phyloP scores from a whole-genome alignment of 371 early-diverging fungal genomes.

The Zychaea mexicana region DNA sequence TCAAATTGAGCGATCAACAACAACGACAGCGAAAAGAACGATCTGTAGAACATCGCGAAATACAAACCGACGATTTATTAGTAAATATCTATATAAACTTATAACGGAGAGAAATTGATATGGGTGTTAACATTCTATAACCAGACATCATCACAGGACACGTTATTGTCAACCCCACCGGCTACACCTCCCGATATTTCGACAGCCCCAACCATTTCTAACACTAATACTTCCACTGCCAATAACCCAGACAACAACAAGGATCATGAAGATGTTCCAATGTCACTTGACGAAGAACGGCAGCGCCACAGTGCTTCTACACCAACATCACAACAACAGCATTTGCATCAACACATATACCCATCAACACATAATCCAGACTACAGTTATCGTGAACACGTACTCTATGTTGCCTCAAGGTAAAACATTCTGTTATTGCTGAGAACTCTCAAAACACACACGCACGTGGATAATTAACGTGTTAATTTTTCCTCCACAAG shows the following conservation, averaged over 20 bases:
- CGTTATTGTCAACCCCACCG: not conserved
- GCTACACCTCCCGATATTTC: not conserved
- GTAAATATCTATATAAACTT: not conserved
- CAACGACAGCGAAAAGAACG: not conserved
- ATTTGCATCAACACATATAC: slow-evolving; percentile 14
- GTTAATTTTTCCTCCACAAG: slow-evolving; percentile 2
- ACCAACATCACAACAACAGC: not conserved
- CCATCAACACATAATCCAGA: slow-evolving; percentile 2
- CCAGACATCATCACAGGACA: not conserved
- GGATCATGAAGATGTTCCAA: not conserved
- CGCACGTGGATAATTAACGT: not conserved
- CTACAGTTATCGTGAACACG: not conserved
- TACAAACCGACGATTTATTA: not conserved
- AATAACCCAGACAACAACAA: not conserved
- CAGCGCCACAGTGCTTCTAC: no score
- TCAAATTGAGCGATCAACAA: not conserved
- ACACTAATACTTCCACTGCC: not conserved
- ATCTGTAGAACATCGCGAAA: not conserved
- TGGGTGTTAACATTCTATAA: no score
- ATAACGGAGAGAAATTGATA: no score
- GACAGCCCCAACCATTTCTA: no score
- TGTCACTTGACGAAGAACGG: not conserved
- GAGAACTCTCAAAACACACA: not conserved
- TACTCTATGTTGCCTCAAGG: slow-evolving; percentile 11
- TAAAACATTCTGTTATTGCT: not conserved